Evolutionary conservation across 768 basidiomycete genomes (phyloP), one percentile per base, ranked within the genome.

Genomic region (Podaxis carcinomalis): DNA sequence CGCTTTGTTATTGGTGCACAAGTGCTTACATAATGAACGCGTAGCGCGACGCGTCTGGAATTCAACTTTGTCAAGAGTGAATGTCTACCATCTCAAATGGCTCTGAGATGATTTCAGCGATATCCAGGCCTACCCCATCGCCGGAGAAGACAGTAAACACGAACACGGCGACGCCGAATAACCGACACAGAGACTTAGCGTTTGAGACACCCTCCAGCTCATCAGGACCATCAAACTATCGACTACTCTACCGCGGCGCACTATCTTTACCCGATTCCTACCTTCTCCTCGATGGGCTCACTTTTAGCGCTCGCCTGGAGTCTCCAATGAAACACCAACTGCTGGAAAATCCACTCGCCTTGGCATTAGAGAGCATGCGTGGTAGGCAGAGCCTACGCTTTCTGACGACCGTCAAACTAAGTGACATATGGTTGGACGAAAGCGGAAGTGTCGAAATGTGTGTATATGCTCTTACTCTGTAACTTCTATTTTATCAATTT

Each of bases 341-440:
- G 13, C 77, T 92, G 21, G 76, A 87, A 63, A 90, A 88, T 64
- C 85, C 86, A 0, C 75, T 92, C 11, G 87, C 90, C 3, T 72
- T 92, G 21, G 85, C 88, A 0, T 69, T 92, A 54, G 90, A 92
- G 72, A 89, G 85, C 70, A 90, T 92, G 89, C 89, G 89, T 40
- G 87, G 89, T 16, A 73, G 88, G 19, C 87, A 86, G 1, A 80
- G 81, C 25, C 72, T 92, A 19, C 78, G 83, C 37, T 80, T 89
- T 61, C 74, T 84, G 52, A 87, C 84, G 2, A 76, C 78, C 0
- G 78, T 82, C 16, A 76, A 74, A 28, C 70, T 90, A 40, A 69
- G 75, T 39, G 82, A 87, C 55, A 68, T 89, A 0, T 87, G 82
- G 74, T 69, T 85, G 62, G 90, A 92, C 69, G 78, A 81, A 49